Evolutionary conservation across 768 basidiomycete species (phyloP).

Genomic region (Plicaturopsis crispa): DNA sequence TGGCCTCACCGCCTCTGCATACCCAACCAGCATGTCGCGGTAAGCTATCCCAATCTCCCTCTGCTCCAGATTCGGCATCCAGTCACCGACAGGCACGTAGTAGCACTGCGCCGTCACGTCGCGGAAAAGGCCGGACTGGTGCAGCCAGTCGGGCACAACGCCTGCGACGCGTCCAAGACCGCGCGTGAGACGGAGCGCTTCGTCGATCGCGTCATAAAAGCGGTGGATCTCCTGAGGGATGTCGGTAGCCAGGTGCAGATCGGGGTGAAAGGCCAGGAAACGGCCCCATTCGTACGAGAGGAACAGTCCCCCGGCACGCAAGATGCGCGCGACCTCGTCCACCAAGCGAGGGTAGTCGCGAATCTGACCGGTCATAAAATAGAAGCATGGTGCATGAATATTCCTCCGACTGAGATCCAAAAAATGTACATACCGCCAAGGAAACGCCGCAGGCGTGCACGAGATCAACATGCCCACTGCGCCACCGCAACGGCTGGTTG

Average conservation of each 20-base stretch:
- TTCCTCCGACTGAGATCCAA: not conserved
- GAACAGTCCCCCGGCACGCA: conserved; percentile 68
- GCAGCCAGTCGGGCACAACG: conserved; percentile 30
- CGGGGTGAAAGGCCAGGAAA: conserved; percentile 30
- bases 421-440: conserved; percentile 44
- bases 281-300: conserved; percentile 55
- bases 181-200: conserved; percentile 22
- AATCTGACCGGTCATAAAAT: conserved; percentile 33
- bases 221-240: conserved; percentile 29
- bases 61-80: conserved; percentile 30
- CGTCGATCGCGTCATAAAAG: conserved; percentile 29
- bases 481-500: conserved; percentile 43
- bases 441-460: conserved; percentile 57
- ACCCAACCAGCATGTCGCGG: conserved; percentile 29
- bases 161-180: conserved; percentile 31
- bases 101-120: conserved; percentile 25
- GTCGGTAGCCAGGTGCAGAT: conserved; percentile 15
- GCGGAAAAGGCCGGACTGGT: conserved; percentile 29
- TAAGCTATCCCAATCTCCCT: conserved; percentile 33
- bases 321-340: conserved; percentile 51
- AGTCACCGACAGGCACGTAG: conserved; percentile 51
- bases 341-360: conserved; percentile 45
- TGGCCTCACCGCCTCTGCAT: conserved; percentile 40
- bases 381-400: not conserved
- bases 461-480: conserved; percentile 49